phyloP scores from a whole-genome alignment of 768 basidiomycete species.

The Lactarius tabidus region DNA sequence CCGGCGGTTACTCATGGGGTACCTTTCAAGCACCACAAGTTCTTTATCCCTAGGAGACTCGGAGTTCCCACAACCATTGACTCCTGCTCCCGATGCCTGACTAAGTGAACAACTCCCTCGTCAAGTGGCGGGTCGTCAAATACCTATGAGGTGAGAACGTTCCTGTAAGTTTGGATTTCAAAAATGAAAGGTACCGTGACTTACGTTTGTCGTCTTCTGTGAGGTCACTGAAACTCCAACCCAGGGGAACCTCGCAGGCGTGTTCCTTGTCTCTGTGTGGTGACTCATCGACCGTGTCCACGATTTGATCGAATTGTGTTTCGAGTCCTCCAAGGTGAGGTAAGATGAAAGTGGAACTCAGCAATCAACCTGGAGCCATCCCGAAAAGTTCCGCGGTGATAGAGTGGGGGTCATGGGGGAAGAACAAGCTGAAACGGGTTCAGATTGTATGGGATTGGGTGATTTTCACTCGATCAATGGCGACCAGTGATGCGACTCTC shows the following conservation, averaged over 20 bases:
- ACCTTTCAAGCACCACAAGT: conserved; percentile 30
- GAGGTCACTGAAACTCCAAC: conserved; percentile 35
- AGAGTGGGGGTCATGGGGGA: conserved; percentile 32
- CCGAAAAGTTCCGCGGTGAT: conserved; percentile 33
- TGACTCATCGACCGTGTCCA: background rate
- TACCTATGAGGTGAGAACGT: background rate
- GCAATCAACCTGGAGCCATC: conserved; percentile 26
- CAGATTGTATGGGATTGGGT: conserved; percentile 19
- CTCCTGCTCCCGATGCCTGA: conserved; percentile 24
- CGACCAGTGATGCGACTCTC: conserved; percentile 34
- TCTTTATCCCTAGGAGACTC: conserved; percentile 32
- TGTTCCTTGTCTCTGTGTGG: conserved; percentile 31
- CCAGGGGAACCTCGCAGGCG: conserved; percentile 30
- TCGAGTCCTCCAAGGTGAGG: conserved; percentile 32
- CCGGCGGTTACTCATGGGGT: conserved; percentile 27
- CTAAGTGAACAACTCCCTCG: conserved; percentile 31
- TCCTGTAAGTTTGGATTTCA: background rate
- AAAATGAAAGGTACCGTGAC: conserved; percentile 8
- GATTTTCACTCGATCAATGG: background rate
- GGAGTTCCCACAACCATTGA: conserved; percentile 40
- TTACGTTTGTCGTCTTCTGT: conserved; percentile 31
- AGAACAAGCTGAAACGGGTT: conserved; percentile 38
- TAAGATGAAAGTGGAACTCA: conserved; percentile 29
- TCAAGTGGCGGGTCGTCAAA: conserved; percentile 30
- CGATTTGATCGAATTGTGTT: background rate